Base-by-base conservation (phyloP, 257 asterid species). In the Agastache rugosa region DNA sequence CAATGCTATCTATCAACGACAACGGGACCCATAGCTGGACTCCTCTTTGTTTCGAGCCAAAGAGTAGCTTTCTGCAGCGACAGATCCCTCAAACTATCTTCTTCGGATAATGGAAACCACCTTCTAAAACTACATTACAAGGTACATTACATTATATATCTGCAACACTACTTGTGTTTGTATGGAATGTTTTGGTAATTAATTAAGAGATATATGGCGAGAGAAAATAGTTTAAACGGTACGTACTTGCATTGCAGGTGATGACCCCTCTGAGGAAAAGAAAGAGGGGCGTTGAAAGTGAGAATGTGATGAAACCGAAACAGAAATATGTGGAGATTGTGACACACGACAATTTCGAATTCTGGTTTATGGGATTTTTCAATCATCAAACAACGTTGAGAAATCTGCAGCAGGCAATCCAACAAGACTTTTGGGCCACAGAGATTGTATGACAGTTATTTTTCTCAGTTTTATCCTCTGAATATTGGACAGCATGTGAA, bases 331-430 rank as follows among this genome's bases (percentile, higher is more conserved):
- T 83, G 69, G 75, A 81, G 34, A 51, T 83, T 16, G 83, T 81
- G n/a, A 81, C 88, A 0, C 74, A 65, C 11, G 90, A 83, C 61
- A 63, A 72, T 67, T 84, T 75, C 19, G 84, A 86, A 23, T 83
- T 86, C 72, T 84, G 87, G 88, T 83, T 81, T 48, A 79, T 86
- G 86, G 90, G 88, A 27, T 74, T 81, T 60, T 60, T 83, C 7
- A 78, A 78, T 62, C 87, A 65, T 42, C 74, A 63, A 19, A 81
- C 77, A 63, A 72, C 80, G 8, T 31, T 76, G 50, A 74, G 42
- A 56, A 63, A 47, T 77, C 64, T 79, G 16, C 80, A 83, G 54
- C 77, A 69, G 63, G 78, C 78, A 51, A 66, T 83, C 55, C 2
- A 41, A 27, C 67, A 68, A 69, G 44, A 71, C 5, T 20, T 44